Base-by-base conservation (phyloP, 352 stramenopile genomes). In the Pythium dissotocum region DNA sequence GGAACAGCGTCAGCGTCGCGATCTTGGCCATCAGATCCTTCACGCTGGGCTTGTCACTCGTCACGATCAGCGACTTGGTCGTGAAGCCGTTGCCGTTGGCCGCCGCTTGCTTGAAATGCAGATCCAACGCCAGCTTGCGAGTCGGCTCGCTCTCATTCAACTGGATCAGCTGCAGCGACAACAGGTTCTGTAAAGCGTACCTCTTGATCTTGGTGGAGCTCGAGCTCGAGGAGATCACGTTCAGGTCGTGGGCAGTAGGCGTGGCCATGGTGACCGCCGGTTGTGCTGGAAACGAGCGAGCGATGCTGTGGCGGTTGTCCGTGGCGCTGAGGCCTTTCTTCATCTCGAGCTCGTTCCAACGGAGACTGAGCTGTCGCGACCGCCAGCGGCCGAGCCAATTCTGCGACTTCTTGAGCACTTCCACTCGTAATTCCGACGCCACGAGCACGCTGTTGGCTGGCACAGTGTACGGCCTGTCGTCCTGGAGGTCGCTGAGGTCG, bases 341-440 rank as follows among this genome's bases (percentile, higher is more conserved):
- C 58, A 91, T 80, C 63, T 91, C 78, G 40, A 91, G 61, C 26
- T 80, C 68, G 30, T 77, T 75, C 77, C 80, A 90, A 13, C 78
- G 78, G 6, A 91, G 60, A 16, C 81, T 61, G 46, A 90, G 32
- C 9, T 79, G 73, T 0, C 80, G 72, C 12, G 73, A 71, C 21
- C 81, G 77, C 82, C 84, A 88, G 3, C 83, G 73, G 24, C 78
- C 80, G 30, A 90, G 70, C 83, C 83, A 92, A 61, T 79, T 85
- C 24, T 85, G 77, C 36, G 77, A 88, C 35, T 89, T 90, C 67
- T 90, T 89, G 32, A 83, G 42, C 30, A 92, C 79, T 18, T 92
- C 77, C 0, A 70, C 57, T 13, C 76, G 65, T 51, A 87, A 89
- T 21, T 87, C 79, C 6, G 58, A 53, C 46, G 87, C 63, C 28